Percentiles rank a stretch among this genome's conserved stretches.
phyloP scores from a whole-genome alignment of 305 asterid genomes.

The Salvia sclarea region DNA sequence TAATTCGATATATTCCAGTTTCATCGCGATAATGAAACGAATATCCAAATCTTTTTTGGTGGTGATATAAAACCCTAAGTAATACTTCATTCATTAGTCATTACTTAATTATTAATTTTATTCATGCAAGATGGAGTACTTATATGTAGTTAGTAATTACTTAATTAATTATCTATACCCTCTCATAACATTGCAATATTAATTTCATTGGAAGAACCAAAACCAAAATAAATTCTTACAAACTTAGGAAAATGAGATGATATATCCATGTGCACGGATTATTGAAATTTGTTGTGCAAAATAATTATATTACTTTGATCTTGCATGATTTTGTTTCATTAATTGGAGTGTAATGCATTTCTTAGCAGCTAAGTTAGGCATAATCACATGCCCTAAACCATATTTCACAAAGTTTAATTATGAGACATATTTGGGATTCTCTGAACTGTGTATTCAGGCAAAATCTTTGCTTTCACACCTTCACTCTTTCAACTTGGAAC shows the following conservation, averaged over 20 bases:
- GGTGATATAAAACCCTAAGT: too few relatives aligned
- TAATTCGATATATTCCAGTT: too few relatives aligned
- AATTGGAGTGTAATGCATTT: constrained; percentile 16
- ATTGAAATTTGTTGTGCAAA: constrained; percentile 10
- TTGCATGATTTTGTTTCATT: constrained; percentile 23
- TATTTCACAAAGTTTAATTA: neutral
- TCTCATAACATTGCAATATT: neutral
- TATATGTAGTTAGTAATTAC: too few relatives aligned
- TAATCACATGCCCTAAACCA: constrained; percentile 22
- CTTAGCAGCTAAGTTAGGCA: constrained; percentile 24
- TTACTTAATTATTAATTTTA: too few relatives aligned
- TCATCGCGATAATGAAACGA: too few relatives aligned
- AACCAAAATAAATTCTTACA: neutral
- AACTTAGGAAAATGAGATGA: constrained; percentile 10
- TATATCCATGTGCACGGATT: constrained; percentile 20
- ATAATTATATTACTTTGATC: neutral
- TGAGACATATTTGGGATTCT: constrained; percentile 9
- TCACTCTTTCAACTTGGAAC: neutral
- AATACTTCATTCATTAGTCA: too few relatives aligned
- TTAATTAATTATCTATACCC: neutral
- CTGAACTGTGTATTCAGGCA: neutral
- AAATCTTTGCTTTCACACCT: constrained; percentile 27
- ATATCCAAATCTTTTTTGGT: too few relatives aligned
- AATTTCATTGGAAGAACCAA: neutral
- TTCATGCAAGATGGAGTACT: neutral